Base-by-base conservation (phyloP, 2,329 filamentous ascomycete genomes). In the Ramularia endophylla region DNA sequence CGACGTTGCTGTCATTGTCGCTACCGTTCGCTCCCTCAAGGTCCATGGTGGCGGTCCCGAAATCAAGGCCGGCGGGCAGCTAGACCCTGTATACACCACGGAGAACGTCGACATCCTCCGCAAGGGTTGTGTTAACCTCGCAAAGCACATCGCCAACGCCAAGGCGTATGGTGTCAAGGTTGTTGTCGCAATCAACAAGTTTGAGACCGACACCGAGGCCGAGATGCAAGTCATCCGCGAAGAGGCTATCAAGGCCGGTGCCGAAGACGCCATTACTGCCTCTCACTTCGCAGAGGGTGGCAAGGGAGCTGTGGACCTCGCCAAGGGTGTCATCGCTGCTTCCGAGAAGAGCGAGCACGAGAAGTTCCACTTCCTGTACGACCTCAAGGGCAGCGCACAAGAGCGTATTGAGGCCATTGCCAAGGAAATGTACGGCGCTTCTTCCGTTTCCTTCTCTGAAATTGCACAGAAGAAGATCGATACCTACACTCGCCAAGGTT, bases 231-330 rank as follows among this genome's bases (percentile, higher is more conserved):
- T 92, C 48, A 81, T 98, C 54, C 83, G 85, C 43, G 88, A 97
- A 63, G 90, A 95, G 64, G 83, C 92, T 33, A 79, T 95, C 48
- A 81, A 87, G 35, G 92, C 92, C 4, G 92, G 92, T 43, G 92
- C 92, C 12, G 87, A 94, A 62, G 89, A 95, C 61, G 92, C 92
- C 38, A 86, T 98, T 55, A 75, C 90, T 36, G 84, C 92, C 11
- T 94, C 94, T 69, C 92, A 98, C 75, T 98, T 90, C 86, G 89
- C 90, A 29, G 85, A 95, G 65, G 92, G 92, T 60, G 92, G 92
- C 49, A 83, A 81, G 63, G 92, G 92, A 33, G 92, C 92, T 15
- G 66, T 95, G 22, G 85, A 95, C 50, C 78, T 98, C 38, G 92
- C 89, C 39, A 81, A 88, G 62, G 87, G 83, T 40, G 86, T 97